A percentile compares a stretch with the other conserved stretches of the same genome.
These are phyloP conservation scores for Kluyveromyces starmeri DNA, from an alignment of 805 yeast genomes.

Conservation along the genomic window DNA sequence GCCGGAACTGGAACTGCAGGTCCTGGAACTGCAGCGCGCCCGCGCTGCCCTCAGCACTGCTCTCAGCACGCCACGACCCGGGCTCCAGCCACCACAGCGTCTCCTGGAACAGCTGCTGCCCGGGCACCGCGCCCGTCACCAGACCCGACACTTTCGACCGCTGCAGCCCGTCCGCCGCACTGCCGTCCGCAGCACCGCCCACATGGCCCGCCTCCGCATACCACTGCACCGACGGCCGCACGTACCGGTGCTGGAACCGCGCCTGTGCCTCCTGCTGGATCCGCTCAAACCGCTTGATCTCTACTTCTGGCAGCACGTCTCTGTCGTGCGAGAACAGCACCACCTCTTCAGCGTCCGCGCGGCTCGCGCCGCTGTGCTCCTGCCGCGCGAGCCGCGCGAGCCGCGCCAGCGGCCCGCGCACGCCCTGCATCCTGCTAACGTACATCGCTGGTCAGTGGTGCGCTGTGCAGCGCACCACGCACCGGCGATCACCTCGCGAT, in stretches of 20 bases:
- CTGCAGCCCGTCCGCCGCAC: neutral
- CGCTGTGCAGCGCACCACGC: too few species aligned
- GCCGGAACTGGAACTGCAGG: conserved; percentile 6
- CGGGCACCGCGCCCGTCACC: too few species aligned
- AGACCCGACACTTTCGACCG: neutral
- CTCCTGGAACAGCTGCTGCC: neutral
- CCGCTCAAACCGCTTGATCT: conserved; percentile 17
- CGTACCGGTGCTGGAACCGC: conserved; percentile 16
- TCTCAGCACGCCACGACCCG: conserved; percentile 1
- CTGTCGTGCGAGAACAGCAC: conserved; percentile 18
- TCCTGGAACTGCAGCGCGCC: neutral
- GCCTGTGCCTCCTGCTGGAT: conserved; percentile 14
- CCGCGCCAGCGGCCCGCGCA: too few species aligned
- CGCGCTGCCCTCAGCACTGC: neutral
- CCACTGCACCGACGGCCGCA: conserved; percentile 23
- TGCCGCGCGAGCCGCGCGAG: too few species aligned
- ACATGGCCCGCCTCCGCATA: conserved; percentile 5
- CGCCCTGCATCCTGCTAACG: too few species aligned
- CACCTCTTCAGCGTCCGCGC: conserved; percentile 2
- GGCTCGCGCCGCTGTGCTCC: too few species aligned
- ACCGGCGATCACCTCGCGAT: too few species aligned
- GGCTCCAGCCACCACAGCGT: conserved; percentile 3
- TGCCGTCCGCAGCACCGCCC: conserved; percentile 2
- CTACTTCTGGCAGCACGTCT: conserved; percentile 23
- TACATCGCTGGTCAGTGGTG: too few species aligned